A percentile compares a stretch with the other conserved stretches of the same genome.
These are phyloP conservation scores for Arthrobotrys sphaeroides DNA, from an alignment of 2,329 filamentous ascomycete genomes.

Conservation along the genomic window DNA sequence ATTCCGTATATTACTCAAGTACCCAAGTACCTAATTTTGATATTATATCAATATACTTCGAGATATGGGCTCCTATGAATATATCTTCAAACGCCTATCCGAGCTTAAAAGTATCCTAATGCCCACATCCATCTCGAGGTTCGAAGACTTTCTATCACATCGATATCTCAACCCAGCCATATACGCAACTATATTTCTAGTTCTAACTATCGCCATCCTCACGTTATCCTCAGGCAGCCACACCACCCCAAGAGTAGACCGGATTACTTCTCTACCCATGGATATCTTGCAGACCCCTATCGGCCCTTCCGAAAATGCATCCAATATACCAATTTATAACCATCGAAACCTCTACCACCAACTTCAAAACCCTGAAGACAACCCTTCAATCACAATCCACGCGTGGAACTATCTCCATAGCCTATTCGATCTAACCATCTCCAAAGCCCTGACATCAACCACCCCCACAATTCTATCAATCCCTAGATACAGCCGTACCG, in stretches of 20 bases:
- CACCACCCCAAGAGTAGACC: not conserved
- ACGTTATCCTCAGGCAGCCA: not conserved
- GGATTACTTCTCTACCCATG: not conserved
- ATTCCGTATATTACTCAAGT: no score
- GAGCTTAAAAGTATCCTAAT: not conserved
- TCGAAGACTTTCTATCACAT: not conserved
- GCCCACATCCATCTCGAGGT: not conserved
- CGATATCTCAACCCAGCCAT: not conserved
- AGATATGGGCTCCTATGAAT: not conserved
- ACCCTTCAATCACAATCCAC: not conserved
- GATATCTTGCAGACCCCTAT: not conserved
- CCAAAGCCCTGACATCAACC: not conserved
- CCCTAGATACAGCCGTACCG: slow-evolving; percentile 58
- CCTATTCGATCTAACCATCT: slow-evolving; percentile 31
- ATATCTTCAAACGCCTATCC: not conserved
- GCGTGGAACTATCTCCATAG: not conserved
- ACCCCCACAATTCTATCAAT: slow-evolving; percentile 60
- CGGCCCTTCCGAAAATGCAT: not conserved
- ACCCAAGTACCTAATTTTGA: no score
- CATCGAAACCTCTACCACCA: slow-evolving; percentile 4
- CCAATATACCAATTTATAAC: no score
- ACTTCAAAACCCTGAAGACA: slow-evolving; percentile 23
- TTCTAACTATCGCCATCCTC: not conserved
- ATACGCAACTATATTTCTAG: not conserved
- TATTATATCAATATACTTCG: not conserved